Conservation (phyloP, 257 asterid genomes). For the Forsythia suspensa region DNA sequence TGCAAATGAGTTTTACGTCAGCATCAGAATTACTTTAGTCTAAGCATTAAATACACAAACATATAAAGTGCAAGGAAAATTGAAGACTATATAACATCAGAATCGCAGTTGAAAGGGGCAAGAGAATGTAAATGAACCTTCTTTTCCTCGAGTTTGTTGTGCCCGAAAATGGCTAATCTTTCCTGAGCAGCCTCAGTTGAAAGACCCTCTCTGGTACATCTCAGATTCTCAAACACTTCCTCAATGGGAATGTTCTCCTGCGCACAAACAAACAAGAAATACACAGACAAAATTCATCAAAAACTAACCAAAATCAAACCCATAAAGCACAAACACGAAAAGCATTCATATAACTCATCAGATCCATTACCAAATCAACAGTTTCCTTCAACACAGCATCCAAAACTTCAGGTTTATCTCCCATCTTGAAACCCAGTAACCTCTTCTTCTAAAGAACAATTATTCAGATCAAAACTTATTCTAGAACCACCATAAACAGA, state of each 20-base stretch:
- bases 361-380: slow-evolving; percentile 99
- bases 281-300: slow-evolving; percentile 18
- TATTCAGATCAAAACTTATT: slow-evolving; percentile 36
- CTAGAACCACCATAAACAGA: slow-evolving; percentile 38
- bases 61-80: background rate
- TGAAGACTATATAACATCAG: background rate
- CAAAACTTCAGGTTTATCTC: slow-evolving; percentile 86
- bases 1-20: background rate
- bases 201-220: slow-evolving; percentile 94
- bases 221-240: slow-evolving; percentile 91
- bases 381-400: slow-evolving; percentile 97
- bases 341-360: slow-evolving; percentile 11
- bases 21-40: slow-evolving; percentile 24
- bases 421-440: slow-evolving; percentile 53
- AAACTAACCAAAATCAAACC: slow-evolving; percentile 18
- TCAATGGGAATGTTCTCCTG: slow-evolving; percentile 97
- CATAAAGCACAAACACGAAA: slow-evolving; percentile 22
- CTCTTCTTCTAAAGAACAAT: slow-evolving; percentile 16
- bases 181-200: slow-evolving; percentile 75
- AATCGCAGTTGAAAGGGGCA: slow-evolving; percentile 17
- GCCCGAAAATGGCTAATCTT: slow-evolving; percentile 87
- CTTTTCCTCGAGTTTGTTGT: slow-evolving; percentile 98
- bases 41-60: slow-evolving; percentile 21
- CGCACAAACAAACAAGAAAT: slow-evolving; percentile 24
- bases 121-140: slow-evolving; percentile 47